These are phyloP conservation scores for Kickxella alabastrina DNA, from an alignment of 192 early-diverging fungal species.

Conservation along the genomic window DNA sequence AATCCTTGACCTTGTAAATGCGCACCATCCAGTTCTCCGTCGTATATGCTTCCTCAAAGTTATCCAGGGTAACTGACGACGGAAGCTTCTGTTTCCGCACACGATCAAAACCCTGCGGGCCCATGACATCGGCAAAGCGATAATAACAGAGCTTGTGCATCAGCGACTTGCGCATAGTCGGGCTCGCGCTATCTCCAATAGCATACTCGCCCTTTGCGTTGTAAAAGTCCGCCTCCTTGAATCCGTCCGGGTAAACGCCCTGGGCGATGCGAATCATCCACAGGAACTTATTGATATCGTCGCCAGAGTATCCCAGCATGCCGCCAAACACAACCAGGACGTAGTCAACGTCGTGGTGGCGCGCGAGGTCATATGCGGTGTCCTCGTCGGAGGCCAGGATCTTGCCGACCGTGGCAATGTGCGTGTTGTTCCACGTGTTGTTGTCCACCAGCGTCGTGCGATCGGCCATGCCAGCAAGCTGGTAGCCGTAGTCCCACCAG, in stretches of 20 bases:
- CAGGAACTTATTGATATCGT: conserved; percentile 99
- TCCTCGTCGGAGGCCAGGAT: conserved; percentile 91
- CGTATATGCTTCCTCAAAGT: conserved; percentile 91
- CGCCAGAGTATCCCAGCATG: conserved; percentile 95
- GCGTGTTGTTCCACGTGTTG: conserved; percentile 99
- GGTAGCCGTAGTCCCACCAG: conserved; percentile 99
- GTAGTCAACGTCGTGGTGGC: conserved; percentile 93
- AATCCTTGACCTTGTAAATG: conserved; percentile 96
- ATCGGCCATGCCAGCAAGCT: conserved; percentile 99
- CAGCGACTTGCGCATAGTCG: conserved; percentile 84
- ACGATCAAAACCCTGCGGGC: conserved; percentile 71
- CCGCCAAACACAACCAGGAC: conserved; percentile 97
- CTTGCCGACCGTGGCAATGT: conserved; percentile 97
- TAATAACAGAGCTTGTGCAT: conserved; percentile 99
- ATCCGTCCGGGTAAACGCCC: conserved; percentile 94
- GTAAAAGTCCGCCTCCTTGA: conserved; percentile 86
- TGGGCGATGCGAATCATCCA: conserved; percentile 99
- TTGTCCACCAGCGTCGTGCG: conserved; percentile 97
- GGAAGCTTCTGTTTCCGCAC: conserved; percentile 80
- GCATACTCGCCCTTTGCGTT: conserved; percentile 86
- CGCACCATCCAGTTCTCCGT: conserved; percentile 98
- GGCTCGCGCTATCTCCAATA: conserved; percentile 84
- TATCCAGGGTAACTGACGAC: conserved; percentile 70
- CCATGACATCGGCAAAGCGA: conserved; percentile 86
- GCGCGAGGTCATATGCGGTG: conserved; percentile 86